Percentiles rank a stretch among this genome's conserved stretches.
Conservation (phyloP, 768 basidiomycete species). For the Boletus eberwhitei region DNA sequence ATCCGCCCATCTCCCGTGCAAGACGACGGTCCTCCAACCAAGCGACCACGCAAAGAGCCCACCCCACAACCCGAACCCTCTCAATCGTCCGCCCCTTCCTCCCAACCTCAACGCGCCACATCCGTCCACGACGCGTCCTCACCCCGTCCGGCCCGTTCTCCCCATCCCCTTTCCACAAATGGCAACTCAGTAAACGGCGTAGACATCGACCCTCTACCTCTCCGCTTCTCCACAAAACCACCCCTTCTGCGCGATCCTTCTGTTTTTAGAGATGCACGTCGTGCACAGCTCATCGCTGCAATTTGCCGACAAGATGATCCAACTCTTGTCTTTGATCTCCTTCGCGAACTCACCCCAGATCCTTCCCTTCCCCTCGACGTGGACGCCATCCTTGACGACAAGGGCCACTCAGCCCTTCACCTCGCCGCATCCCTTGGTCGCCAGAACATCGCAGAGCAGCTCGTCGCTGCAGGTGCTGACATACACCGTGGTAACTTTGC, state of each 20-base stretch:
- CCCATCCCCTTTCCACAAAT: conserved; percentile 45
- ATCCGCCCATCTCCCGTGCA: conserved; percentile 44
- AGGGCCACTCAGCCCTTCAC: conserved; percentile 92
- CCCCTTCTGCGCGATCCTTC: conserved; percentile 52
- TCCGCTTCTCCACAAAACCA: conserved; percentile 70
- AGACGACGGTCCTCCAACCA: conserved; percentile 65
- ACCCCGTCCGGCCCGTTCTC: conserved; percentile 42
- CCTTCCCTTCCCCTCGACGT: conserved; percentile 47
- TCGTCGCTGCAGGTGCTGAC: conserved; percentile 80
- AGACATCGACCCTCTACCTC: conserved; percentile 44
- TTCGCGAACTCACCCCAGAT: conserved; percentile 59
- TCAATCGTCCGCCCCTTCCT: conserved; percentile 14
- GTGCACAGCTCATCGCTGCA: conserved; percentile 59
- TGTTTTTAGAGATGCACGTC: conserved; percentile 48
- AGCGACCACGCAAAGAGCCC: conserved; percentile 63
- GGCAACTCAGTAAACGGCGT: conserved; percentile 41
- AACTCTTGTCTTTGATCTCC: conserved; percentile 51
- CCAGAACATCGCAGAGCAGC: conserved; percentile 58
- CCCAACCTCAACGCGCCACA: conserved; percentile 29
- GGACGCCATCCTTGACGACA: conserved; percentile 88
- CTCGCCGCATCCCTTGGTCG: conserved; percentile 86
- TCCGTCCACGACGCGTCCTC: conserved; percentile 31
- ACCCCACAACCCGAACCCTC: conserved; percentile 34
- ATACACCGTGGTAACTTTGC: conserved; percentile 87
- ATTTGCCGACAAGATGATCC: conserved; percentile 74